A percentile compares a stretch with the other conserved stretches of the same genome.
phyloP scores from a whole-genome alignment of 2,329 filamentous ascomycete genomes.

The Stagonosporopsis vannaccii region DNA sequence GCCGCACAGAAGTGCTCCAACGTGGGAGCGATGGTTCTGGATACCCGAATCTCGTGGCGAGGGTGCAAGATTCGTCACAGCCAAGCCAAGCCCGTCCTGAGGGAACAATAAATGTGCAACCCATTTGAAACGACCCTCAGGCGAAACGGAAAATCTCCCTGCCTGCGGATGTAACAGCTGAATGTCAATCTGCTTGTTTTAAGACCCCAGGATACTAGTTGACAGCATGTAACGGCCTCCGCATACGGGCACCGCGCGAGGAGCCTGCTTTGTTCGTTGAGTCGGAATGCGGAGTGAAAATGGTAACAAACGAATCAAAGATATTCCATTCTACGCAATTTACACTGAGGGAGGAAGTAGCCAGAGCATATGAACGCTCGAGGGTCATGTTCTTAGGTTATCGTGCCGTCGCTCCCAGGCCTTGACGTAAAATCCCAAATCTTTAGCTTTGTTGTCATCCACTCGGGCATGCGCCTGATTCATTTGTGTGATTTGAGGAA shows the following conservation, averaged over 20 bases:
- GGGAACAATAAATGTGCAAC: not conserved
- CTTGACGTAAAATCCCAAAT: too few species aligned
- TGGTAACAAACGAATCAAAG: not conserved
- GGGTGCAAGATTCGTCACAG: not conserved
- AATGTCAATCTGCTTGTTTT: not conserved
- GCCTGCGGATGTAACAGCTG: not conserved
- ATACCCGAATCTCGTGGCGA: not conserved
- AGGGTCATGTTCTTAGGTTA: not conserved
- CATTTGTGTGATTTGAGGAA: not conserved
- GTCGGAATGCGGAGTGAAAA: not conserved
- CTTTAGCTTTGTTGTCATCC: not conserved
- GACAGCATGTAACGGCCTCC: not conserved
- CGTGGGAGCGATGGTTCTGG: too few species aligned
- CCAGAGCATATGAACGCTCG: too few species aligned
- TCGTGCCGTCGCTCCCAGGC: not conserved
- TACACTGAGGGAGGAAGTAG: too few species aligned
- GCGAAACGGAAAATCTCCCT: not conserved
- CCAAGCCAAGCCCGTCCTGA: not conserved
- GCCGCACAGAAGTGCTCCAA: not conserved
- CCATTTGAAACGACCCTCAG: not conserved
- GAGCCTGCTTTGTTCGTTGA: not conserved
- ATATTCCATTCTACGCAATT: not conserved
- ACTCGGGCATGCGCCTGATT: too few species aligned
- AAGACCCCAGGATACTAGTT: not conserved
- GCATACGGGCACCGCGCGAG: not conserved